Percentiles rank a stretch among this genome's conserved stretches.
phyloP scores from a whole-genome alignment of 495 filamentous ascomycete genomes.

The Annulohypoxylon bovei region DNA sequence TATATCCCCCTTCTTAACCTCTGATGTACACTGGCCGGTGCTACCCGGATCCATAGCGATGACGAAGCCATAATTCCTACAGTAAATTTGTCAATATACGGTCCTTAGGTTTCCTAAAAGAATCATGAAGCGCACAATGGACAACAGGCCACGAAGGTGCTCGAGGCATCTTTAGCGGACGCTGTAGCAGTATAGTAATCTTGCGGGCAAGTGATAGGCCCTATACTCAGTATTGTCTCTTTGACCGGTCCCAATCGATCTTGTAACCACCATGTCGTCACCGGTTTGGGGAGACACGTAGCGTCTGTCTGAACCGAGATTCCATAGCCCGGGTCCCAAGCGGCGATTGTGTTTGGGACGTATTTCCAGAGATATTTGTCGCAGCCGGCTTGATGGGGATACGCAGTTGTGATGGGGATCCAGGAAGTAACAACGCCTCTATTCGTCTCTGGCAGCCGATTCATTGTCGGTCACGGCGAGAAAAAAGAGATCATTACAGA shows the following conservation, averaged over 20 bases:
- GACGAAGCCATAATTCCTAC: constrained; percentile 39
- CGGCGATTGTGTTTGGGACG: constrained; percentile 25
- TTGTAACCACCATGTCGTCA: constrained; percentile 46
- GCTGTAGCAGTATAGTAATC: constrained; percentile 45
- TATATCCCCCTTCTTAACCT: constrained; percentile 23
- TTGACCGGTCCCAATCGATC: constrained; percentile 18
- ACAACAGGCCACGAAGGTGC: constrained; percentile 44
- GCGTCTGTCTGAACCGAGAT: constrained; percentile 16
- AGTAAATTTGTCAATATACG: constrained; percentile 11
- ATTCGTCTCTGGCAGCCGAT: constrained; percentile 42
- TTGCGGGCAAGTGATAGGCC: constrained; percentile 42
- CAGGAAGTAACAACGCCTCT: constrained; percentile 40
- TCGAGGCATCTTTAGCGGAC: constrained; percentile 34
- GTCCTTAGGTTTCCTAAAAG: not conserved
- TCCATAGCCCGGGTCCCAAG: constrained; percentile 45
- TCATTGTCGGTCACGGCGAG: constrained; percentile 31
- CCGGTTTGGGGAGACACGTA: constrained; percentile 41
- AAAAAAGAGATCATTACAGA: constrained; percentile 2
- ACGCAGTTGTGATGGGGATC: constrained; percentile 39
- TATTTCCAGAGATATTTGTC: constrained; percentile 27
- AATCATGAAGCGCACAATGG: constrained; percentile 38
- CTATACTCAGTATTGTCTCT: constrained; percentile 38
- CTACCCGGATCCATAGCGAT: constrained; percentile 6
- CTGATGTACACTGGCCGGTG: constrained; percentile 42
- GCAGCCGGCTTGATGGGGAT: constrained; percentile 39